Percentiles rank a stretch among this genome's conserved stretches.
Conservation (phyloP, 228 moss, liverwort and hornwort species). For the Sphagnum fallax region DNA sequence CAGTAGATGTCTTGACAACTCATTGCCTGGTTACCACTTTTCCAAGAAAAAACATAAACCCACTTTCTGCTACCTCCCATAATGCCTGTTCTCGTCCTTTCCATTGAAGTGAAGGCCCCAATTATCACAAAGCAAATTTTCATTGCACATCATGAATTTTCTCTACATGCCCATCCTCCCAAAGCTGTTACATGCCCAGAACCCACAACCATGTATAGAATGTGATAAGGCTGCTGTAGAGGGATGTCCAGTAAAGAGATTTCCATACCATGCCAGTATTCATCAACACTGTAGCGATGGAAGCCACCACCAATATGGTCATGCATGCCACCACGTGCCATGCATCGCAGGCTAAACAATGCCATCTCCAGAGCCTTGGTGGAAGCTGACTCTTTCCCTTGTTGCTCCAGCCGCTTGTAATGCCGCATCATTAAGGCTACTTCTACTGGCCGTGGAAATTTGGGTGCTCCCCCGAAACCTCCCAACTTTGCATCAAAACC, state of each 20-base stretch:
- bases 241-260: background rate
- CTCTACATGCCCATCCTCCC: no score
- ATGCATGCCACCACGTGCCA: slow-evolving; percentile 92
- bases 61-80: no score
- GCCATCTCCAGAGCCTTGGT: slow-evolving; percentile 85
- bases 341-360: slow-evolving; percentile 68
- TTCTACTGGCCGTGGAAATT: slow-evolving; percentile 98
- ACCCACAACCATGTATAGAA: no score
- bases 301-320: slow-evolving; percentile 97
- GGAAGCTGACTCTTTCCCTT: slow-evolving; percentile 72
- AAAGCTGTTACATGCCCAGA: no score
- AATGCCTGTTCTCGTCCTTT: no score
- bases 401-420: slow-evolving; percentile 85
- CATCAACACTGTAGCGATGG: slow-evolving; percentile 98
- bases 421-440: slow-evolving; percentile 72
- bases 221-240: background rate
- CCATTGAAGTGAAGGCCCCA: no score
- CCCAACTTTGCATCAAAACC: slow-evolving; percentile 87
- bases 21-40: no score
- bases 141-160: no score
- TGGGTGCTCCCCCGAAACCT: slow-evolving; percentile 95
- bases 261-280: slow-evolving; percentile 87
- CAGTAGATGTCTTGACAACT: no score
- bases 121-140: no score
- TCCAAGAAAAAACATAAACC: no score